phyloP scores from a whole-genome alignment of 2,329 filamentous ascomycete genomes.

The Trichoderma koningiopsis region DNA sequence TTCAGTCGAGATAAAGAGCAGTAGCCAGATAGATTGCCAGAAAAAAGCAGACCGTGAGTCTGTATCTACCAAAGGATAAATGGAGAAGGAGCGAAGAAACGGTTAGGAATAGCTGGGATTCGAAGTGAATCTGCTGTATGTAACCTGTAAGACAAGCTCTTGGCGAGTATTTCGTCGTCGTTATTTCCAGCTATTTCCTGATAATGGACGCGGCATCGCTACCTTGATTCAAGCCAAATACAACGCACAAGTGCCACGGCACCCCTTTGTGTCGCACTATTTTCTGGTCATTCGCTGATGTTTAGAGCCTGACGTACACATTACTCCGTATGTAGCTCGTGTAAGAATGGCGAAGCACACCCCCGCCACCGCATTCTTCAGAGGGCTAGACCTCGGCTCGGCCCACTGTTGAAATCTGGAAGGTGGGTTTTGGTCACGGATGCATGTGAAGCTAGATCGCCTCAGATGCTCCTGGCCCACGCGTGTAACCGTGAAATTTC shows the following conservation, averaged over 20 bases:
- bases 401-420: neutral
- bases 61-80: no score
- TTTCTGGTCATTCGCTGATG: neutral
- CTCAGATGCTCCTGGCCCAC: neutral
- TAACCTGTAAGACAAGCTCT: no score
- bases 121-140: no score
- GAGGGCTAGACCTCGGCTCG: neutral
- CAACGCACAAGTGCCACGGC: neutral
- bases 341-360: neutral
- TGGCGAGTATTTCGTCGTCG: no score
- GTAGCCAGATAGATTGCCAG: no score
- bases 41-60: no score
- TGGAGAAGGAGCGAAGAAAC: no score
- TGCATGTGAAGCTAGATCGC: neutral
- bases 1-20: no score
- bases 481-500: neutral
- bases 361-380: no score
- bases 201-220: neutral
- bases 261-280: neutral
- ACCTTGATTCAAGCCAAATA: neutral
- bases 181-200: neutral
- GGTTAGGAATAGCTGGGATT: no score
- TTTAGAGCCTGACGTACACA: neutral
- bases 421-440: neutral
- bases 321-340: neutral